Conservation (phyloP, 2,329 filamentous ascomycete genomes). For the Thyridium curvatum region DNA sequence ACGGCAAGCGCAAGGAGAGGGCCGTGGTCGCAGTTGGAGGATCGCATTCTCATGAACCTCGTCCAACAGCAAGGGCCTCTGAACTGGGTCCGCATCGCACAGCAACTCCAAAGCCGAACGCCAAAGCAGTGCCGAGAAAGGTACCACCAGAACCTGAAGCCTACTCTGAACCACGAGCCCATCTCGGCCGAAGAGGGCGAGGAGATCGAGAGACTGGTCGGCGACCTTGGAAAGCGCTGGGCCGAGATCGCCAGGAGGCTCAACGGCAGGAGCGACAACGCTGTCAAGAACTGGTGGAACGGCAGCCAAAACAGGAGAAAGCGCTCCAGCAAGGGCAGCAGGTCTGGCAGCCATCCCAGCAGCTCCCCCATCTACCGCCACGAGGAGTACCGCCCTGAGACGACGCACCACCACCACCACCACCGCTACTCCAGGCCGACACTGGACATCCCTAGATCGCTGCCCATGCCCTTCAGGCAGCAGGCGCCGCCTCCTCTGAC, state of each 20-base stretch:
- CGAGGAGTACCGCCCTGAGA: not conserved
- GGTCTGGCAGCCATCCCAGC: conserved; percentile 7
- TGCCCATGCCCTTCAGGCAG: conserved; percentile 9
- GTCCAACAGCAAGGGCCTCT: conserved; percentile 62
- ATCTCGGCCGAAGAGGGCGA: conserved; percentile 65
- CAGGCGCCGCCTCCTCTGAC: conserved; percentile 9
- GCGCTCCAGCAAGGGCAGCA: conserved; percentile 32
- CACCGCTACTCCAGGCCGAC: not conserved
- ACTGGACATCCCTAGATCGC: conserved; percentile 6
- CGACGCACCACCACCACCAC: not conserved
- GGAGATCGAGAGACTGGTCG: conserved; percentile 71
- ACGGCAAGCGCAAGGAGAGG: conserved; percentile 37
- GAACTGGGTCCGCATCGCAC: conserved; percentile 86
- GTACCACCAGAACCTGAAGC: conserved; percentile 89
- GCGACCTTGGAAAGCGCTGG: conserved; percentile 79
- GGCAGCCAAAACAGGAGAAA: conserved; percentile 79
- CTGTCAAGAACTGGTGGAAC: conserved; percentile 98
- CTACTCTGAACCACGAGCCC: conserved; percentile 64
- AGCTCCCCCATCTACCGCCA: conserved; percentile 5
- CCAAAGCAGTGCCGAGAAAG: conserved; percentile 94
- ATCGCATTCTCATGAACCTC: conserved; percentile 58
- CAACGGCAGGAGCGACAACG: conserved; percentile 84
- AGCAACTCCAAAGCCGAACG: conserved; percentile 68
- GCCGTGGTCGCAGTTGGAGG: conserved; percentile 69
- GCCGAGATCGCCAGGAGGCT: conserved; percentile 83